Evolutionary conservation across 1,284 basidiomycete species (phyloP), one percentile per base, ranked within the genome.

Genomic region (Malassezia brasiliensis): DNA sequence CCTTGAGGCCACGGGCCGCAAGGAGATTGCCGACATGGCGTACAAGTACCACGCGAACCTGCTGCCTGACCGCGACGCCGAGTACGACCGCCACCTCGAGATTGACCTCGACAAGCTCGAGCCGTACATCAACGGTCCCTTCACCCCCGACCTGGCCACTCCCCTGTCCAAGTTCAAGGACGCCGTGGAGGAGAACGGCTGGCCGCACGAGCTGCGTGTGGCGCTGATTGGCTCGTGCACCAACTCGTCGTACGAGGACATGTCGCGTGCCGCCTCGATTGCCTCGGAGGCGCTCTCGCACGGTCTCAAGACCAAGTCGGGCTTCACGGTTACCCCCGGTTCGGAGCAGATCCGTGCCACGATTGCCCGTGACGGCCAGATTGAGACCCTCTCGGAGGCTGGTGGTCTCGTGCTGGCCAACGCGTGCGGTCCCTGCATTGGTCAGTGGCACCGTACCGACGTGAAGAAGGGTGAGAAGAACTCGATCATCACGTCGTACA

Each of bases 161-260:
- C 76, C 76, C 39, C 83, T 99, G 74, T 96, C 93, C 77, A 87
- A 93, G 81, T 96, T 98, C 76, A 87, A 87, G 61, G 79, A 81
- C 51, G 89, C 84, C 69, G 90, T 89, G 68, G 89, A 89, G 83
- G 85, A 90, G 81, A 94, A 96, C 81, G 81, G 83, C 77, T 98
- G 94, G 93, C 93, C 93, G 46, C 79, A 84, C 61, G 93, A 98
- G 77, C 85, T 99, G 80, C 91, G 89, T 80, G 94, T 96, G 70
- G 88, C 84, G 61, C 84, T 98, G 57, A 98, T 98, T 76, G 93
- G 94, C 58, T 98, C 94, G 49, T 99, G 93, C 86, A 98, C 94
- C 77, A 98, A 99, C 84, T 98, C 93, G 48, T 98, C 94, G 30
- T 99, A 99, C 77, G 94, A 98, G 80, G 94, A 99, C 80, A 96